Evolutionary conservation across 495 filamentous ascomycete species (phyloP).

Genomic region (Penicillium riverlandense): DNA sequence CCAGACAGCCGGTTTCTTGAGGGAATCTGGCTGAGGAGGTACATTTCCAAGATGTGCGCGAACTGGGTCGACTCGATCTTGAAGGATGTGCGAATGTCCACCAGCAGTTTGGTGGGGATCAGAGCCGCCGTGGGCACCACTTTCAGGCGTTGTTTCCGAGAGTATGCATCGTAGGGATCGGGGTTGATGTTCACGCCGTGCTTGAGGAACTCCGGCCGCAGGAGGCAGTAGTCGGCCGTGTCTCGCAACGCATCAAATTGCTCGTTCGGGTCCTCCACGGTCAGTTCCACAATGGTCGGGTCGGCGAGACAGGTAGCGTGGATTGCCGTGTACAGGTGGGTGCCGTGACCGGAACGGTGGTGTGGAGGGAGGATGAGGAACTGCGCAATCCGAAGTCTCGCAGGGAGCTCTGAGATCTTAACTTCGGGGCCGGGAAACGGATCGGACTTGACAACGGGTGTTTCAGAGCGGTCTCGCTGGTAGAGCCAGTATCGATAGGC

Average conservation of each 20-base stretch:
- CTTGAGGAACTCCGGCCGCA: constrained; percentile 42
- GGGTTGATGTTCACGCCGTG: constrained; percentile 38
- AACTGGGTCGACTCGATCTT: constrained; percentile 91
- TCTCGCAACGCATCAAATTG: constrained; percentile 89
- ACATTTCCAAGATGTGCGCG: constrained; percentile 77
- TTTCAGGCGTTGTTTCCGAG: constrained; percentile 30
- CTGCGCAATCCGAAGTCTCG: constrained; percentile 81
- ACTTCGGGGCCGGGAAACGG: constrained; percentile 35
- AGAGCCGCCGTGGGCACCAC: constrained; percentile 56
- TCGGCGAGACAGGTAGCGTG: constrained; percentile 56
- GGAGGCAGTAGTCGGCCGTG: constrained; percentile 65
- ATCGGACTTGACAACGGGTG: constrained; percentile 26
- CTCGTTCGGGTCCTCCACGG: constrained; percentile 94
- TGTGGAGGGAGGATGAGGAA: constrained; percentile 89
- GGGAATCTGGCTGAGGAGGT: constrained; percentile 70
- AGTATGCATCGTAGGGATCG: constrained; percentile 27
- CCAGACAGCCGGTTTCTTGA: constrained; percentile 49
- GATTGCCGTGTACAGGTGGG: constrained; percentile 72
- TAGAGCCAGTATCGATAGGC: constrained; percentile 68
- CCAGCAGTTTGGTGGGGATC: constrained; percentile 49
- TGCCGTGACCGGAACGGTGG: constrained; percentile 71
- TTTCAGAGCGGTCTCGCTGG: constrained; percentile 21
- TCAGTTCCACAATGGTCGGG: constrained; percentile 66
- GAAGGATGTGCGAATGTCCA: constrained; percentile 52
- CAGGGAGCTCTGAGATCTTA: constrained; percentile 45